Conservation (phyloP, 2,329 filamentous ascomycete genomes). For the Macrophomina pseudophaseolina region DNA sequence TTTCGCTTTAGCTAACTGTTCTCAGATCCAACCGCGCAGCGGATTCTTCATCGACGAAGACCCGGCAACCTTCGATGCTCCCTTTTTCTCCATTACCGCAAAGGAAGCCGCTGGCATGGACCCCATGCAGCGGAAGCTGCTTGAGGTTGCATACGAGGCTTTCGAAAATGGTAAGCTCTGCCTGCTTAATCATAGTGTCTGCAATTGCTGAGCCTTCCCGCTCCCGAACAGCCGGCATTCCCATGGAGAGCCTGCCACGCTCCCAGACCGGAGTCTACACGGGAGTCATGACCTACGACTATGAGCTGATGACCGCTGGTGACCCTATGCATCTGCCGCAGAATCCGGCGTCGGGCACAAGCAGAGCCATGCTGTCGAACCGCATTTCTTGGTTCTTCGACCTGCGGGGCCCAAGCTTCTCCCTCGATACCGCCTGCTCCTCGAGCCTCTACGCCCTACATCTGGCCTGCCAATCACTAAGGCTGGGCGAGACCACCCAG, state of each 20-base stretch:
- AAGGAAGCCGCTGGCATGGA: conserved; percentile 32
- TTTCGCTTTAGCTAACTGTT: too few species aligned
- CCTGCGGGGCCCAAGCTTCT: conserved; percentile 37
- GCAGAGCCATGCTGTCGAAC: conserved; percentile 35
- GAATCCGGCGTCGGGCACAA: conserved; percentile 24
- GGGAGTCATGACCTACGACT: conserved; percentile 28
- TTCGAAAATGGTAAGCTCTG: conserved; percentile 29
- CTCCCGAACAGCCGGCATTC: conserved; percentile 14
- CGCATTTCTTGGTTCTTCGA: conserved; percentile 39
- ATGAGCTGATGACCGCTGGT: conserved; percentile 25
- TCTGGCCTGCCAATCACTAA: conserved; percentile 35
- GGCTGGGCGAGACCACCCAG: conserved; percentile 28
- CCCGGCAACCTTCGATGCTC: conserved; percentile 29
- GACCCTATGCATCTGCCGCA: conserved; percentile 22
- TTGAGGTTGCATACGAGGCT: conserved; percentile 32
- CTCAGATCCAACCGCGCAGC: background rate
- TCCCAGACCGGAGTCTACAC: conserved; percentile 34
- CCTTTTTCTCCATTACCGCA: conserved; percentile 32
- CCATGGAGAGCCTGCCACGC: conserved; percentile 22
- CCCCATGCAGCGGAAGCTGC: conserved; percentile 32
- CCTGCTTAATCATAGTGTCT: background rate
- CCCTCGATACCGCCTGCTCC: conserved; percentile 42
- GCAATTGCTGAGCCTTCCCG: background rate
- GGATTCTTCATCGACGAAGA: conserved; percentile 29
- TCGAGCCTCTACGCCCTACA: conserved; percentile 36